These are phyloP conservation scores for Cordyceps cicadae DNA, from an alignment of 2,329 filamentous ascomycete species.

Conservation along the genomic window DNA sequence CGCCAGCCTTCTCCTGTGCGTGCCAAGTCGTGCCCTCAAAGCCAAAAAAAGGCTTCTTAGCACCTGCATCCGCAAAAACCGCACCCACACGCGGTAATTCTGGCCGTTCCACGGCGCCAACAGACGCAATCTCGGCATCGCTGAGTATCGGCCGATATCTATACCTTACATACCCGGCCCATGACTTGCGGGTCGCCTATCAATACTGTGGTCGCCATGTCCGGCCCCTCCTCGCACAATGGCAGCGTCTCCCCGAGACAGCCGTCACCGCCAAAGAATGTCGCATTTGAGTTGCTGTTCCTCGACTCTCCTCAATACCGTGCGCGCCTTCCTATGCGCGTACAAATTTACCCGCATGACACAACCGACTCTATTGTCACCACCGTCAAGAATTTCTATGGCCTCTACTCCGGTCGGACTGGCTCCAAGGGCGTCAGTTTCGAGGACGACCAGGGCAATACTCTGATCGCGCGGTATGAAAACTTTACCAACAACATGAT, in stretches of 20 bases:
- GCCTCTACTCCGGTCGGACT: slow-evolving; percentile 69
- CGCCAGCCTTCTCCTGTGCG: not conserved
- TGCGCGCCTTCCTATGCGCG: slow-evolving; percentile 73
- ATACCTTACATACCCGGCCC: slow-evolving; percentile 19
- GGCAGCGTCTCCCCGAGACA: slow-evolving; percentile 41
- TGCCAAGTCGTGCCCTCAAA: not conserved
- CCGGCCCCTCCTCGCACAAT: slow-evolving; percentile 30
- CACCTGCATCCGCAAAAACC: slow-evolving; percentile 24
- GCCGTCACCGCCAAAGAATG: slow-evolving; percentile 55
- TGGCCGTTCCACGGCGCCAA: slow-evolving; percentile 8
- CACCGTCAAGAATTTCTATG: slow-evolving; percentile 98
- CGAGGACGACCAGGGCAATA: slow-evolving; percentile 81
- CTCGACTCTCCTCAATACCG: slow-evolving; percentile 58
- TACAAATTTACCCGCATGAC: slow-evolving; percentile 91
- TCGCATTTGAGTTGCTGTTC: slow-evolving; percentile 71
- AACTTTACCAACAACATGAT: slow-evolving; percentile 91
- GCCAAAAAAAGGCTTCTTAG: not conserved
- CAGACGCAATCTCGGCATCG: not conserved
- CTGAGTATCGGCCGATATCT: slow-evolving; percentile 19
- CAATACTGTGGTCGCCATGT: slow-evolving; percentile 25
- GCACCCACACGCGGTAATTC: slow-evolving; percentile 14
- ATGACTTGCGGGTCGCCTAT: slow-evolving; percentile 43
- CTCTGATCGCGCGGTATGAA: slow-evolving; percentile 90
- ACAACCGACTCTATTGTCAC: slow-evolving; percentile 96
- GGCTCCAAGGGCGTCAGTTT: slow-evolving; percentile 82